Base-by-base conservation (phyloP, 208 protist genomes). In the Trypanosoma mega region DNA sequence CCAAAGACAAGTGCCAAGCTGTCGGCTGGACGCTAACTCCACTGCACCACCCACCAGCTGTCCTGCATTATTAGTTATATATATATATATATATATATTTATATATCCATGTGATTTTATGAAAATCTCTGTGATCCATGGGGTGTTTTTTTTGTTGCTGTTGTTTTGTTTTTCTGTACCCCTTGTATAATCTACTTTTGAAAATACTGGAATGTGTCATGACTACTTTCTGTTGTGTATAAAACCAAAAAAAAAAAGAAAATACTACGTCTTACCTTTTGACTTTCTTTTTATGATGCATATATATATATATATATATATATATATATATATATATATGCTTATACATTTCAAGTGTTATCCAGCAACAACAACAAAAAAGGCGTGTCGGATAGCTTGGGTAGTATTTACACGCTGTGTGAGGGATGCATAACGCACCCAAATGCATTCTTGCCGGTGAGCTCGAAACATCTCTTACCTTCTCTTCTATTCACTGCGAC, bases 41-140 rank as follows among this genome's bases (percentile, higher is more conserved):
- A 11, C 39, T 78, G 14, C 46, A 65, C 8, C 33, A 43, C 11
- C 33, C 51, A 33, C 44, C 24, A 26, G 36, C 23, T 11, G 43
- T 58, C 0, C 51, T 74, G 21, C 72, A 80, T 37, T 72, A 69
- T 63, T 82, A 53, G 66, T 39, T 18, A 14, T 2, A 31, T 23
- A 27, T 9, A 47, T 24, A n/a, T 36, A 14, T 30, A 2, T 51
- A 49, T 30, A 5, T 56, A 24, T 18, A 8, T 49, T 26, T 21
- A 4, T 41, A 5, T 49, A 18, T 3, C 26, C 26, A n/a, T 18
- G 4, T 26, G 14, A n/a, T 2, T 62, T 30, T 62, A n/a, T 62
- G 18, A 33, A 18, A 48, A 16, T 48, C 46, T 62, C 29, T 12
- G 37, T 3, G n/a, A 36, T 12, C 18, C 5, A 21, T 29, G 11